Evolutionary conservation across 441 rosid species (phyloP).

Genomic region (Brassica hybrid): DNA sequence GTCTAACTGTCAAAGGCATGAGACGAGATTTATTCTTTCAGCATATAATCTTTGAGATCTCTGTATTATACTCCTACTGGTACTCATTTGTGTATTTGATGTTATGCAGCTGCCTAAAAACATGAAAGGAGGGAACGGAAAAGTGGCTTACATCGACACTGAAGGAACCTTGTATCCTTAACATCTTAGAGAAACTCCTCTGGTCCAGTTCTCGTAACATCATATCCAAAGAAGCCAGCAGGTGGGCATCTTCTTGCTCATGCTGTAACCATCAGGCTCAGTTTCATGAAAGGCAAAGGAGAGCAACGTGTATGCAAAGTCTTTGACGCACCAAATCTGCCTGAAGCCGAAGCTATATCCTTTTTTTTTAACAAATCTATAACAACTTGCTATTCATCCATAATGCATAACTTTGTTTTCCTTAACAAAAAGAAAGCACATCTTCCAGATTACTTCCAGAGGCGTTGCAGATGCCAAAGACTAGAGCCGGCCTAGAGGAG

Average conservation of each 20-base stretch:
- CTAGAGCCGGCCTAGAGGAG: slow-evolving; percentile 36
- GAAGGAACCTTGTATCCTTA: slow-evolving; percentile 91
- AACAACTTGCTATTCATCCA: not conserved
- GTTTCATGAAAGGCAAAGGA: slow-evolving; percentile 95
- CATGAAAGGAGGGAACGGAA: slow-evolving; percentile 93
- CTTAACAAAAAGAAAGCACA: slow-evolving; percentile 58
- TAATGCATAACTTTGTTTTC: slow-evolving; percentile 24
- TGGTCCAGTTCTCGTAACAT: slow-evolving; percentile 30
- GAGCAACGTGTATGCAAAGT: slow-evolving; percentile 94
- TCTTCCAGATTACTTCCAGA: slow-evolving; percentile 83
- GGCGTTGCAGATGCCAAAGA: slow-evolving; percentile 93
- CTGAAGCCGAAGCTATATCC: slow-evolving; percentile 98
- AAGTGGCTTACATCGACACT: slow-evolving; percentile 91
- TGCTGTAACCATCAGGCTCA: slow-evolving; percentile 86
- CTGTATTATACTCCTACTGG: not conserved
- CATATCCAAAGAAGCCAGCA: slow-evolving; percentile 95
- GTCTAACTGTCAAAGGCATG: slow-evolving; percentile 3
- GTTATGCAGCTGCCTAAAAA: slow-evolving; percentile 74
- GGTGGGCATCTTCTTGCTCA: slow-evolving; percentile 97
- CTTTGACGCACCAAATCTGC: slow-evolving; percentile 93
- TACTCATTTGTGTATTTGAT: slow-evolving; percentile 15
- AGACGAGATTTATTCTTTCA: not conserved
- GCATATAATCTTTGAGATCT: not conserved
- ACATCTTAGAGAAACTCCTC: slow-evolving; percentile 11
- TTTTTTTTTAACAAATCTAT: slow-evolving; percentile 30